Evolutionary conservation across 192 early-diverging fungal species (phyloP).

Genomic region (Coemansia sp.): DNA sequence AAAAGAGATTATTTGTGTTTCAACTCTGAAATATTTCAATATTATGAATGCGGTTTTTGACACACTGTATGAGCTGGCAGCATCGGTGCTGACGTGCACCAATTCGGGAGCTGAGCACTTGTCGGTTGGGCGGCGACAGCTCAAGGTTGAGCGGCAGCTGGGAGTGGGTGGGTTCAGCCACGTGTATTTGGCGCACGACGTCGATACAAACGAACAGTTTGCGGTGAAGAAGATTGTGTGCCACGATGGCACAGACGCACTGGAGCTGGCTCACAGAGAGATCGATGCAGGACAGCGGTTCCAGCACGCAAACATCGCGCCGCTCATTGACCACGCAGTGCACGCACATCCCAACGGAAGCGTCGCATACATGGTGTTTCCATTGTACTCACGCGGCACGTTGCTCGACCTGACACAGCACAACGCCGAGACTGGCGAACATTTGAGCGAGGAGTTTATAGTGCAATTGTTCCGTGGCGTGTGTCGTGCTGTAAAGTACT

Average conservation of each 20-base stretch:
- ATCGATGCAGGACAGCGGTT: slow-evolving; percentile 66
- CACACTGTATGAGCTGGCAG: background rate
- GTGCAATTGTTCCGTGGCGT: slow-evolving; percentile 58
- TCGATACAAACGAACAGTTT: slow-evolving; percentile 44
- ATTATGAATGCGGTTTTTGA: background rate
- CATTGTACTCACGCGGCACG: slow-evolving; percentile 60
- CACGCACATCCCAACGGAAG: slow-evolving; percentile 3
- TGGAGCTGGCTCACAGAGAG: slow-evolving; percentile 63
- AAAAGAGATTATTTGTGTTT: no score
- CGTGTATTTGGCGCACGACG: slow-evolving; percentile 63
- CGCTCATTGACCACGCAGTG: slow-evolving; percentile 36
- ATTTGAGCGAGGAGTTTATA: slow-evolving; percentile 59
- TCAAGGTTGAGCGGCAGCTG: slow-evolving; percentile 58
- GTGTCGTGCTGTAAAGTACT: slow-evolving; percentile 56
- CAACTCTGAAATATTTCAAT: no score
- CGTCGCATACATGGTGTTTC: slow-evolving; percentile 68
- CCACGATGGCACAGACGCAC: slow-evolving; percentile 57
- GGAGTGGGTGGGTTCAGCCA: slow-evolving; percentile 76
- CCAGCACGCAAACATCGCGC: slow-evolving; percentile 62
- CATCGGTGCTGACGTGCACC: slow-evolving; percentile 37
- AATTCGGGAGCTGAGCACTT: slow-evolving; percentile 25
- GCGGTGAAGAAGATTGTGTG: slow-evolving; percentile 72
- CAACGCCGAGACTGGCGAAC: slow-evolving; percentile 49
- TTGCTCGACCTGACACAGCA: slow-evolving; percentile 57
- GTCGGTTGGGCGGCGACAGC: slow-evolving; percentile 58